Evolutionary conservation across 2,329 filamentous ascomycete genomes (phyloP).

Genomic region (Exserohilum turcica): DNA sequence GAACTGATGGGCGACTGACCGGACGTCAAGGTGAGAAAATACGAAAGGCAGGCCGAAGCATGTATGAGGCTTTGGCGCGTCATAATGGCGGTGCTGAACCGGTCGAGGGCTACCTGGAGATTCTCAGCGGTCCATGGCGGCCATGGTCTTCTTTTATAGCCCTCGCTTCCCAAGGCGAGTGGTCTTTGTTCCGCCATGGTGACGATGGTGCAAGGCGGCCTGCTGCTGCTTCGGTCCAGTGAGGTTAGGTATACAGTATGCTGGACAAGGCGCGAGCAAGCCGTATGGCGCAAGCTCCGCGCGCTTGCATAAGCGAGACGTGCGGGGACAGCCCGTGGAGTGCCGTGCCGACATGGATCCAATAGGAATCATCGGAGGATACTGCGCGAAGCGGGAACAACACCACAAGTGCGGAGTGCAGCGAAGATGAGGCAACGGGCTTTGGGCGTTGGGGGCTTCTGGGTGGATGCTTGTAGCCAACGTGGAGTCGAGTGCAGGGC

Average conservation of each 20-base stretch:
- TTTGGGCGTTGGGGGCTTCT: slow-evolving; percentile 6
- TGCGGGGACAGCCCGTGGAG: slow-evolving; percentile 9
- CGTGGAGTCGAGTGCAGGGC: neutral
- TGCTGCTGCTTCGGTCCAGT: slow-evolving; percentile 17
- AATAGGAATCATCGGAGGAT: slow-evolving; percentile 19
- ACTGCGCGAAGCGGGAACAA: neutral
- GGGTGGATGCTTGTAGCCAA: slow-evolving; percentile 12
- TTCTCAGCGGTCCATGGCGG: neutral
- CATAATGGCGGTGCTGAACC: slow-evolving; percentile 28
- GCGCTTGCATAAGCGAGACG: slow-evolving; percentile 18
- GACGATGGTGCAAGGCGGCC: neutral
- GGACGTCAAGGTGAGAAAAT: slow-evolving; percentile 30
- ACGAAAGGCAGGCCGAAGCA: slow-evolving; percentile 29
- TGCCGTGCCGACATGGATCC: slow-evolving; percentile 27
- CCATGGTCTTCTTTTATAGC: slow-evolving; percentile 6
- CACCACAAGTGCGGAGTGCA: slow-evolving; percentile 1
- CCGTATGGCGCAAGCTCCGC: neutral
- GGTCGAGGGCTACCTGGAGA: slow-evolving; percentile 12
- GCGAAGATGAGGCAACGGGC: neutral
- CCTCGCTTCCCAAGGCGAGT: neutral
- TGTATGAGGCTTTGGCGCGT: slow-evolving; percentile 31
- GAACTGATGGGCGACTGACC: slow-evolving; percentile 28
- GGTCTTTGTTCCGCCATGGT: slow-evolving; percentile 3
- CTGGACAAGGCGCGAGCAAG: slow-evolving; percentile 7
- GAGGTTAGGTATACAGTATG: slow-evolving; percentile 20